Base-by-base conservation (phyloP, 164 flowering plant species). In the grape (Vitis vinifera) region DNA sequence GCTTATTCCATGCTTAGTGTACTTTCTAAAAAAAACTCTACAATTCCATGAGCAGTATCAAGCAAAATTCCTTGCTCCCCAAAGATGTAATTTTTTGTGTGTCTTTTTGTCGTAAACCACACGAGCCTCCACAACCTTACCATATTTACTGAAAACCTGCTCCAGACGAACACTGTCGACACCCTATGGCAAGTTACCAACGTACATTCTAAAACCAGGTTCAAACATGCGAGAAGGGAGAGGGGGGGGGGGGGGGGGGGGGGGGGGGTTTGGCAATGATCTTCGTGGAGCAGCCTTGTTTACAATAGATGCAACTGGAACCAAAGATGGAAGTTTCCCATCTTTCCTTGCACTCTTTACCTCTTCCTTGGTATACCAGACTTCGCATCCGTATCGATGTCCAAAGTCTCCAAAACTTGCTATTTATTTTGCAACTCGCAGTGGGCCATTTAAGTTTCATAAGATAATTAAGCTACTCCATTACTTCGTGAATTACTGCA, bases 41-140 rank as follows among this genome's bases (percentile, higher is more conserved):
- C 97, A 75, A 89, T 71, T 63, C 97, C 98, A 80, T 94, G 98
- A 71, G 92, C 97, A 78, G 97, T 97, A 59, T 97, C 98, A 65
- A 92, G 91, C 63, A 94, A 82, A 82, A 94, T 91, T 53, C 97
- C 99, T 19, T 98, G 73, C 81, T 95, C 98, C 58, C 99, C 99
- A 79, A 95, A 95, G 66, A 93, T 93, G 80, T 95, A 19, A 19
- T 19, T 19, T 19, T 19, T 0, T 19, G 19, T 17, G 19, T 19
- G 1, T 19, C 19, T 19, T 19, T 19, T 19, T 19, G 19, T 19
- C 19, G 19, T 19, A 19, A 19, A 19, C 19, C 19, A 19, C 19
- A 19, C 1, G 19, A 19, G 19, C 19, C 19, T 19, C 19, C 19
- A 19, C 19, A 19, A 19, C 19, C 19, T 19, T 19, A 19, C 19